Evolutionary conservation across 257 asterid species (phyloP).

Genomic region (Forsythia viridissima): DNA sequence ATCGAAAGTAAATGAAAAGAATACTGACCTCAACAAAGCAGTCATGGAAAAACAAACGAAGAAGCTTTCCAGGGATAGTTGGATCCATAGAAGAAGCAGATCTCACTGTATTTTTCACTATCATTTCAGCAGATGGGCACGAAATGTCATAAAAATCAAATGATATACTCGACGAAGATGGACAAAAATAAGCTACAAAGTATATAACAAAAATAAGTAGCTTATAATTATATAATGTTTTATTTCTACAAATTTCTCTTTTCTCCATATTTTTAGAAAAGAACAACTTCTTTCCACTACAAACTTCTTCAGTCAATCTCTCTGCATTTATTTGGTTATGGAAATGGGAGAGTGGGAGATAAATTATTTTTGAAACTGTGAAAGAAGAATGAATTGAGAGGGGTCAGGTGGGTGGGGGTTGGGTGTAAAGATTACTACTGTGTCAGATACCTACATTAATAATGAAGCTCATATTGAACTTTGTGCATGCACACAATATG

Average conservation of each 20-base stretch:
- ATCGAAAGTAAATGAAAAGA: neutral
- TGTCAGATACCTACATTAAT: slow-evolving; percentile 34
- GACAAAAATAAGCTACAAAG: slow-evolving; percentile 13
- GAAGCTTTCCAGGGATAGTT: slow-evolving; percentile 71
- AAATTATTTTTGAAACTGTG: neutral
- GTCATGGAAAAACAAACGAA: slow-evolving; percentile 75
- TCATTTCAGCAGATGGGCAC: slow-evolving; percentile 70
- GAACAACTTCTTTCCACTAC: neutral
- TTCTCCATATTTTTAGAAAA: slow-evolving; percentile 35
- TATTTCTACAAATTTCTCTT: slow-evolving; percentile 17
- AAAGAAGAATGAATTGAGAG: slow-evolving; percentile 6
- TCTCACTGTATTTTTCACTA: slow-evolving; percentile 66
- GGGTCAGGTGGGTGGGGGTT: slow-evolving; percentile 43
- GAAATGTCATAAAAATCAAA: slow-evolving; percentile 56
- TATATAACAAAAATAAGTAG: slow-evolving; percentile 17
- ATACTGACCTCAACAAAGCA: slow-evolving; percentile 70
- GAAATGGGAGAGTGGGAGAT: slow-evolving; percentile 18
- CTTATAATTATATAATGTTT: slow-evolving; percentile 20
- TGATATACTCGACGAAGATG: slow-evolving; percentile 36
- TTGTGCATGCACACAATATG: neutral
- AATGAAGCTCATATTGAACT: neutral
- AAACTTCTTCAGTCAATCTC: slow-evolving; percentile 4
- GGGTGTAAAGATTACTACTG: slow-evolving; percentile 13
- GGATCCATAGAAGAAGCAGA: slow-evolving; percentile 68
- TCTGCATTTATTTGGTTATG: slow-evolving; percentile 46